phyloP scores from a whole-genome alignment of 495 filamentous ascomycete genomes.

The Aspergillus egyptiacus region DNA sequence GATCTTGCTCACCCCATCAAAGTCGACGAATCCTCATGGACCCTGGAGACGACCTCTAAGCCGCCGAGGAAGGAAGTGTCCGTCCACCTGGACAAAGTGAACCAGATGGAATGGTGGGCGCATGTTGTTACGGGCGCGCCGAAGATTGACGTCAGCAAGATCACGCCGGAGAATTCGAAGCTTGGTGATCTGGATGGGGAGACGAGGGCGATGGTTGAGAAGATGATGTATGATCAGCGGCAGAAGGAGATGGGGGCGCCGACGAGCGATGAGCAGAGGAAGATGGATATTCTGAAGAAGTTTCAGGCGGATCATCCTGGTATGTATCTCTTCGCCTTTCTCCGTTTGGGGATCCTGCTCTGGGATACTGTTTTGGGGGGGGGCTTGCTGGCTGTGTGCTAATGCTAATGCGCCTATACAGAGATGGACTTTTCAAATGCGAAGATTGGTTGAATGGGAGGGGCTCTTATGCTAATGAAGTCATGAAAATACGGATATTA shows the following conservation, averaged over 20 bases:
- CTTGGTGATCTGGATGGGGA: slow-evolving; percentile 90
- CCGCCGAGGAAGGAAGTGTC: slow-evolving; percentile 66
- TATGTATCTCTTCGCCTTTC: slow-evolving; percentile 51
- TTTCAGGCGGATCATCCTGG: slow-evolving; percentile 84
- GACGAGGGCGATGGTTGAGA: slow-evolving; percentile 98
- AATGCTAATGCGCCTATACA: slow-evolving; percentile 17
- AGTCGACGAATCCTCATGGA: slow-evolving; percentile 91
- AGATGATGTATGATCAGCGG: slow-evolving; percentile 99
- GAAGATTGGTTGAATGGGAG: slow-evolving; percentile 31
- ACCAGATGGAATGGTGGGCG: slow-evolving; percentile 98
- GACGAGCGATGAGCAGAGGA: slow-evolving; percentile 87
- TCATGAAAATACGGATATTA: slow-evolving; percentile 9
- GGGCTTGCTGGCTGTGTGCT: background rate
- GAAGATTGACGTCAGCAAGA: slow-evolving; percentile 90
- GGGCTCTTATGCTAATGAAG: slow-evolving; percentile 22
- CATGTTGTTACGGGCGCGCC: slow-evolving; percentile 75
- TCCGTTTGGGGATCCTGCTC: no score
- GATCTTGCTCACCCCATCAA: slow-evolving; percentile 73
- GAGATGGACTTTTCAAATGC: slow-evolving; percentile 49
- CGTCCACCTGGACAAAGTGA: slow-evolving; percentile 91
- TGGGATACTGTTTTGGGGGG: background rate
- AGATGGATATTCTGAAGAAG: slow-evolving; percentile 84
- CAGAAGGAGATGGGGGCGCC: slow-evolving; percentile 91
- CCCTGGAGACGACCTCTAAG: slow-evolving; percentile 61
- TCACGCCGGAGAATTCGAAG: slow-evolving; percentile 85